Conservation (phyloP, 768 basidiomycete species). For the Agaricus blazei region DNA sequence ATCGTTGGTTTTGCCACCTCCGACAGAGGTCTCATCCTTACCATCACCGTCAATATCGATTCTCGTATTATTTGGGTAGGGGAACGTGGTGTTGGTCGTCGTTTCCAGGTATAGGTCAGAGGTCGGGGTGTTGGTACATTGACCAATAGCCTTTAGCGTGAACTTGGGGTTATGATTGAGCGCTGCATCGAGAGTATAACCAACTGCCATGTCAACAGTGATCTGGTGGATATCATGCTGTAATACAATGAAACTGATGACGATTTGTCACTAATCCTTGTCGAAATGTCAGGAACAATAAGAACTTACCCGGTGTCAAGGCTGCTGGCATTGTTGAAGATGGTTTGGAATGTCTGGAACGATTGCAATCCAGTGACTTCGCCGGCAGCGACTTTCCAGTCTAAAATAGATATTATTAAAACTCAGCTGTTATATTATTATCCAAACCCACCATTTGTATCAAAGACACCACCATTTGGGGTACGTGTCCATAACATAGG, state of each 20-base stretch:
- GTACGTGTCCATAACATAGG: constrained; percentile 88
- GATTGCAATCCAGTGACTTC: constrained; percentile 42
- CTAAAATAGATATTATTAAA: constrained; percentile 27
- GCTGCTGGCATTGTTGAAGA: constrained; percentile 63
- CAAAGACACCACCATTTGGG: constrained; percentile 50
- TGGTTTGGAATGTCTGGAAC: constrained; percentile 59
- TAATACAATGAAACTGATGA: constrained; percentile 74
- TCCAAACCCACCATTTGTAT: constrained; percentile 55
- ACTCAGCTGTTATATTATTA: not conserved
- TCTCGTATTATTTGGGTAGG: constrained; percentile 36
- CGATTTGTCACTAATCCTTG: constrained; percentile 2
- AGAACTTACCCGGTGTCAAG: constrained; percentile 51
- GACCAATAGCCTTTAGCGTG: constrained; percentile 70
- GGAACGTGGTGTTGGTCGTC: constrained; percentile 66
- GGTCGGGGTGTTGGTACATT: constrained; percentile 62
- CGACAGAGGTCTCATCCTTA: constrained; percentile 26
- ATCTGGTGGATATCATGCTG: constrained; percentile 83
- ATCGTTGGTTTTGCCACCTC: constrained; percentile 16
- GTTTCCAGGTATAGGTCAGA: constrained; percentile 82
- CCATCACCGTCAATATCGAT: constrained; percentile 33
- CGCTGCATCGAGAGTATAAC: constrained; percentile 80
- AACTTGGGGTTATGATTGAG: constrained; percentile 60
- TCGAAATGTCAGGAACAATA: not conserved
- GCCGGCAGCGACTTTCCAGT: constrained; percentile 87
- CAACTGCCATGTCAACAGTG: constrained; percentile 86